Base-by-base conservation (phyloP, 2,329 filamentous ascomycete species). In the Gnomoniopsis smithogilvyi region DNA sequence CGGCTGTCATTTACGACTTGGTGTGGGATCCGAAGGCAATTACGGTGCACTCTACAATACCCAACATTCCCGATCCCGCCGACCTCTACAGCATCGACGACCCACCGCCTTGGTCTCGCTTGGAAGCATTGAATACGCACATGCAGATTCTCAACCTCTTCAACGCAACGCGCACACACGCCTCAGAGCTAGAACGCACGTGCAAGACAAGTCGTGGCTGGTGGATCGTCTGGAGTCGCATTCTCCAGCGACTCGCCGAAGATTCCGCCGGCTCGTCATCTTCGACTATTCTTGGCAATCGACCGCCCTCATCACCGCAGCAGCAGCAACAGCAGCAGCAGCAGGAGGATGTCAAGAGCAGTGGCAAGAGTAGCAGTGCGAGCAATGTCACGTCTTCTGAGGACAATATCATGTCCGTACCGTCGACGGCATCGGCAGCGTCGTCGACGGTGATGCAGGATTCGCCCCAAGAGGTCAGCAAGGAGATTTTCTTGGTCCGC, bases 191-290 rank as follows among this genome's bases (percentile, higher is more conserved):
- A 3, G 86, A 89, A 68, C 77, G 83, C 21, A 88, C 85, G 1
- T 83, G 81, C 66, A 88, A 89, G 75, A 89, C 86, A 3, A 84
- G 76, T 49, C 80, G 85, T 36, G 86, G 85, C 1, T 89, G 86
- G 84, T 89, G 87, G 86, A 77, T 89, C 33, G 84, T 88, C 26
- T 89, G 86, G 86, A 85, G 80, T 51, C 76, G 84, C 24, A 73
- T 87, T 22, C 66, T 80, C 6, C 78, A 78, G 52, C 72, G 72
- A 11, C 65, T 67, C 51, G 48, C n/a, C n/a, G 48, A 51, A 43
- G 41, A 41, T 30, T 8, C 26, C 24, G 51, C 33, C 43, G 52
- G 22, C n/a, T 24, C 30, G 22, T 38, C 19, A 12, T 58, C 54
- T 2, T 52, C 60, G 22, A n/a, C 63, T 58, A 36, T 56, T 63